Evolutionary conservation across 306 rosid genomes (phyloP).

Genomic region (Gastrolobium villosum): DNA sequence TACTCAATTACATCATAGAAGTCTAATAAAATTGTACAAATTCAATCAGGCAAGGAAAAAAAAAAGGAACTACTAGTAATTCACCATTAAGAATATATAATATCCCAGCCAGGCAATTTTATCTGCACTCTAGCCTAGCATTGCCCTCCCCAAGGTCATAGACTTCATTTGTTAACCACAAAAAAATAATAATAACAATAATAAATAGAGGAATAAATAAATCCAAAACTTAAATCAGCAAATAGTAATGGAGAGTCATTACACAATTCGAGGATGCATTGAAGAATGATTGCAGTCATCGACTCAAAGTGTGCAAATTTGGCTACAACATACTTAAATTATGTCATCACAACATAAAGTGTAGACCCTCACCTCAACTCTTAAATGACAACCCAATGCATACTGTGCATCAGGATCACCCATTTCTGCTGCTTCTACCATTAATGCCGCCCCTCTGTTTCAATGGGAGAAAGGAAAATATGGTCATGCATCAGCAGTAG

Average conservation of each 20-base stretch:
- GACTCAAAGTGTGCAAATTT: slow-evolving; percentile 7
- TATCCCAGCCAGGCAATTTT: not conserved
- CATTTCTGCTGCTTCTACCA: slow-evolving; percentile 97
- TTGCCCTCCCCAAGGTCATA: slow-evolving; percentile 21
- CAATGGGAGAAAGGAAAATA: slow-evolving; percentile 22
- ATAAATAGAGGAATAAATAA: not conserved
- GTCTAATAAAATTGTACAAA: slow-evolving; percentile 9
- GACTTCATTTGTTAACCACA: slow-evolving; percentile 15
- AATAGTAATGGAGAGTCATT: not conserved
- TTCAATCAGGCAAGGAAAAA: slow-evolving; percentile 11
- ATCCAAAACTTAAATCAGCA: slow-evolving; percentile 22
- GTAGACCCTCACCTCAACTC: slow-evolving; percentile 74
- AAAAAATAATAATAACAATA: not conserved
- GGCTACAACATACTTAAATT: slow-evolving; percentile 29
- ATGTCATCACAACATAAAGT: slow-evolving; percentile 24
- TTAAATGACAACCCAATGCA: slow-evolving; percentile 83
- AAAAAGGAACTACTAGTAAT: slow-evolving; percentile 19
- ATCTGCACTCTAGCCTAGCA: slow-evolving; percentile 12
- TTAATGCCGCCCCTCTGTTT: slow-evolving; percentile 84
- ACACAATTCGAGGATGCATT: slow-evolving; percentile 23
- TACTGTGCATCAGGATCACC: slow-evolving; percentile 90
- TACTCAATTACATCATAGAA: slow-evolving; percentile 29
- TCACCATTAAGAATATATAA: slow-evolving; percentile 6
- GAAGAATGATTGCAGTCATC: slow-evolving; percentile 10
- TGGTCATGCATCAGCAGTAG: not conserved